Percentiles rank a stretch among this genome's conserved stretches.
These are phyloP conservation scores for Blastobotrys buckinghamii DNA, from an alignment of 1,139 yeast species.

Conservation along the genomic window DNA sequence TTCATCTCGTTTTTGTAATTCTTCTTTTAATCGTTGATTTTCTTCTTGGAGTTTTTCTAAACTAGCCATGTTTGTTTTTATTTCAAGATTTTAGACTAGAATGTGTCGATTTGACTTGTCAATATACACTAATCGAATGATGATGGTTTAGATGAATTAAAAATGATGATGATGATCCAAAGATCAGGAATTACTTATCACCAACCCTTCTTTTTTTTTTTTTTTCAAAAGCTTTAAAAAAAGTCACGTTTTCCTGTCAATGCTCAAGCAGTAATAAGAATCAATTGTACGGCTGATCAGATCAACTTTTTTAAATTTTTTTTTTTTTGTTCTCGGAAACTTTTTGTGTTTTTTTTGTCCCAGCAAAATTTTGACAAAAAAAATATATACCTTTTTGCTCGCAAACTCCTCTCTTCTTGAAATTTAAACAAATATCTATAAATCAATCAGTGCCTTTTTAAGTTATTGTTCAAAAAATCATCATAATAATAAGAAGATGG, in stretches of 20 bases:
- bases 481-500: constrained; percentile 8
- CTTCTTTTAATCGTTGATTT: constrained; percentile 2
- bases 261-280: no score
- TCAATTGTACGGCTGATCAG: not conserved
- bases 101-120: no score
- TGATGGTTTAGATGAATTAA: no score
- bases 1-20: constrained; percentile 2
- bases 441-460: not conserved
- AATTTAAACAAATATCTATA: no score
- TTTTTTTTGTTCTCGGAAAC: not conserved
- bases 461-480: no score
- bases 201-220: constrained; percentile 1
- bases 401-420: no score
- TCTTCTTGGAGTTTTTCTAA: constrained; percentile 4
- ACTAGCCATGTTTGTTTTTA: no score
- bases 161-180: no score
- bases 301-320: not conserved
- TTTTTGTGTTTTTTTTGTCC: not conserved
- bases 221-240: not conserved
- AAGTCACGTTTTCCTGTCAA: not conserved
- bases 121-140: no score
- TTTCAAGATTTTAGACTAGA: no score
- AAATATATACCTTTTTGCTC: no score
- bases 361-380: not conserved
- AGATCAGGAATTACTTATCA: no score